Percentiles rank a stretch among this genome's conserved stretches.
Evolutionary conservation across 768 basidiomycete species (phyloP).

Genomic region (Cystobasidium onofrii): DNA sequence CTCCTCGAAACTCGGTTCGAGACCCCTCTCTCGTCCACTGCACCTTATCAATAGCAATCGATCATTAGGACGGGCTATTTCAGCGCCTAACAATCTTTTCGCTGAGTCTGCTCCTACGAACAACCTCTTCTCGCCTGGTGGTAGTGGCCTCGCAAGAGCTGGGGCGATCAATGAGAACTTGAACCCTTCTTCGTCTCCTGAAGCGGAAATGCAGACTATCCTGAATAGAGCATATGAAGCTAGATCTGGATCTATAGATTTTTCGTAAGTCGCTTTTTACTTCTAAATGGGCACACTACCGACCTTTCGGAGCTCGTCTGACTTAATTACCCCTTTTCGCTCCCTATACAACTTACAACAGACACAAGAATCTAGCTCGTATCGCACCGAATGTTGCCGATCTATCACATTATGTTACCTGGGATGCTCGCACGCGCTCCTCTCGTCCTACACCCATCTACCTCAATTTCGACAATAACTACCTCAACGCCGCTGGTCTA

Average conservation of each 20-base stretch:
- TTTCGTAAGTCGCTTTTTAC: neutral
- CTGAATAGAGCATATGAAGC: neutral
- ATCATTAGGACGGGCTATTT: neutral
- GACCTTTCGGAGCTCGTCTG: too few relatives aligned
- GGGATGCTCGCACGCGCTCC: neutral
- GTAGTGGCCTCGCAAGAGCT: neutral
- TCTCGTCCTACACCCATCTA: constrained; percentile 11
- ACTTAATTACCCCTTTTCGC: too few relatives aligned
- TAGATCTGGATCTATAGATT: neutral
- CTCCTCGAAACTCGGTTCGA: neutral
- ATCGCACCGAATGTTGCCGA: neutral
- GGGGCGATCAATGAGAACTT: neutral
- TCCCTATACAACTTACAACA: too few relatives aligned
- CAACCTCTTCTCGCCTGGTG: constrained; percentile 2
- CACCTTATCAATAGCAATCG: neutral
- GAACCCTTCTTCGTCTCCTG: neutral
- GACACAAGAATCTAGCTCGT: neutral
- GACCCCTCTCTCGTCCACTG: neutral
- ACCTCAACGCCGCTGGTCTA: constrained; percentile 30
- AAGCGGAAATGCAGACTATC: constrained; percentile 7
- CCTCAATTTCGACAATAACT: constrained; percentile 34
- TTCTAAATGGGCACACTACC: neutral
- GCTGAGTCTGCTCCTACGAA: neutral
- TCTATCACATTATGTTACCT: neutral
- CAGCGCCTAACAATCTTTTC: constrained; percentile 18